Evolutionary conservation across 2,329 filamentous ascomycete genomes (phyloP).

Genomic region (Alternaria conjuncta): DNA sequence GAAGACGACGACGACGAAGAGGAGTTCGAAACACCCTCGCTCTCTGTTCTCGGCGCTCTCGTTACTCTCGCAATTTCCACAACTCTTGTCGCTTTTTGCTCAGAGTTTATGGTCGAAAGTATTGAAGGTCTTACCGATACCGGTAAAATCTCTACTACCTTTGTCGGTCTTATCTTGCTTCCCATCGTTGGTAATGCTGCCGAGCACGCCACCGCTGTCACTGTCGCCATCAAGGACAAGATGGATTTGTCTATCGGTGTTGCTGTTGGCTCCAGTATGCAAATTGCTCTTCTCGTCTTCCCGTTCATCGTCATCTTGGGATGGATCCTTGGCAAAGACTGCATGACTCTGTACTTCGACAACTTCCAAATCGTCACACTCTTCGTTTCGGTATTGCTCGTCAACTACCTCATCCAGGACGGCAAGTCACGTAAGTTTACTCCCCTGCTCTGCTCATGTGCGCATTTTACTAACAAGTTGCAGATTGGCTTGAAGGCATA

Average conservation of each 20-base stretch:
- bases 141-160: slow-evolving; percentile 62
- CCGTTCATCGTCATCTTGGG: slow-evolving; percentile 67
- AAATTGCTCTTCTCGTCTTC: slow-evolving; percentile 68
- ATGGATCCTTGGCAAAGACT: slow-evolving; percentile 64
- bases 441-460: no score
- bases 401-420: slow-evolving; percentile 69
- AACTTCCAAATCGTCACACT: slow-evolving; percentile 79
- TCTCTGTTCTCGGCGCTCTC: slow-evolving; percentile 75
- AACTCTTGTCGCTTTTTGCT: slow-evolving; percentile 79
- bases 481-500: slow-evolving; percentile 66
- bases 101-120: slow-evolving; percentile 68
- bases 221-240: slow-evolving; percentile 69
- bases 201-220: slow-evolving; percentile 69
- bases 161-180: slow-evolving; percentile 68
- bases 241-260: slow-evolving; percentile 73
- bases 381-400: slow-evolving; percentile 62
- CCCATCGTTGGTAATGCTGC: slow-evolving; percentile 72
- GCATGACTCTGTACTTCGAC: slow-evolving; percentile 82
- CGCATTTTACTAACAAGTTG: slow-evolving; percentile 21
- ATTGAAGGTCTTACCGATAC: slow-evolving; percentile 62
- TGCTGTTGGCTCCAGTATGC: slow-evolving; percentile 69
- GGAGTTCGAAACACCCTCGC: slow-evolving; percentile 76
- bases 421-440: slow-evolving; percentile 57
- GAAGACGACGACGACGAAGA: slow-evolving; percentile 65
- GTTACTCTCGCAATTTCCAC: slow-evolving; percentile 75